phyloP scores from a whole-genome alignment of 1,139 yeast genomes.

The Geotrichum macrosporum region DNA sequence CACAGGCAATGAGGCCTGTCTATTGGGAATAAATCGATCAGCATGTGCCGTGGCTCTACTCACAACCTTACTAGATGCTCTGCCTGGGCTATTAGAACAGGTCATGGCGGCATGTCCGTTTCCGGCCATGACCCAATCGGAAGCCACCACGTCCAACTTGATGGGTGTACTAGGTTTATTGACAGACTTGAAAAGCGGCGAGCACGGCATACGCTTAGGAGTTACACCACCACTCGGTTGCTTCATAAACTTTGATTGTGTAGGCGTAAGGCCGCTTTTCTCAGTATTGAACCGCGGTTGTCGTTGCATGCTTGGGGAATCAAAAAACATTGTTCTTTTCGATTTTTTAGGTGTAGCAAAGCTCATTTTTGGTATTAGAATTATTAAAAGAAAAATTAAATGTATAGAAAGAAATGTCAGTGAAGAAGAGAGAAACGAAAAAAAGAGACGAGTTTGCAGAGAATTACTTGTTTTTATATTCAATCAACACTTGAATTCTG shows the following conservation, averaged over 20 bases:
- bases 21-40: slow-evolving; percentile 49
- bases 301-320: slow-evolving; percentile 27
- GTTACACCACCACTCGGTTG: slow-evolving; percentile 5
- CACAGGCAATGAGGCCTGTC: slow-evolving; percentile 43
- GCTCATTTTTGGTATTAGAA: slow-evolving; percentile 24
- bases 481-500: not conserved
- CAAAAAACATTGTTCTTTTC: slow-evolving; percentile 29
- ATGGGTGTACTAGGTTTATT: slow-evolving; percentile 41
- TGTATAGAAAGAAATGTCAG: slow-evolving; percentile 14
- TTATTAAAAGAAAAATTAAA: slow-evolving; percentile 15
- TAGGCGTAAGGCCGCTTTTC: slow-evolving; percentile 20
- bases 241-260: slow-evolving; percentile 18
- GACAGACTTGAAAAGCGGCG: slow-evolving; percentile 21
- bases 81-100: slow-evolving; percentile 20
- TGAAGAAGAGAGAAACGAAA: slow-evolving; percentile 13
- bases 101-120: not conserved
- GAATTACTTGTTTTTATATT: slow-evolving; percentile 6
- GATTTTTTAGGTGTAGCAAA: slow-evolving; percentile 31
- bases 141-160: slow-evolving; percentile 43
- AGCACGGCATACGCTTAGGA: slow-evolving; percentile 15
- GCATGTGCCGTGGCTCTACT: slow-evolving; percentile 34
- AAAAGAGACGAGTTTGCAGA: slow-evolving; percentile 12
- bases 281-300: slow-evolving; percentile 25
- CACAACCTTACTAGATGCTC: slow-evolving; percentile 30
- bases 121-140: slow-evolving; percentile 34